Evolutionary conservation across 768 basidiomycete species (phyloP).

Genomic region (Neoboletus brunneissimus): DNA sequence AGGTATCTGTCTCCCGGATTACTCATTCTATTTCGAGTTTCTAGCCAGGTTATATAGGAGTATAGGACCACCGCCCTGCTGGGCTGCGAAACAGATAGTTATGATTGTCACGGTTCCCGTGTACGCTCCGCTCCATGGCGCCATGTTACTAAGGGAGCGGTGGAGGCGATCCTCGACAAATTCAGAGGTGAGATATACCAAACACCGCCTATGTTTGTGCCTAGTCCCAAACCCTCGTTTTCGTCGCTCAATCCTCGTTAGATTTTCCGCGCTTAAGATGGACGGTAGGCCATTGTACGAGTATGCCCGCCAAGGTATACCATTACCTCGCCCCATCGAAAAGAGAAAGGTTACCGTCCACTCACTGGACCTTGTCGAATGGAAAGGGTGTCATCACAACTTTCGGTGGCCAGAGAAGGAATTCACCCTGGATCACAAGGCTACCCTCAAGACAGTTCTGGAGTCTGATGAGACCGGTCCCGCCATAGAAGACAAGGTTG

Average conservation of each 20-base stretch:
- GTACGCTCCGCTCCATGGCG: conserved; percentile 76
- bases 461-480: conserved; percentile 43
- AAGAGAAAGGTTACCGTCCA: conserved; percentile 79
- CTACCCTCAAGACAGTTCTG: conserved; percentile 65
- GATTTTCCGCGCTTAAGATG: conserved; percentile 99
- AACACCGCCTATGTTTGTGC: conserved; percentile 81
- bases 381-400: conserved; percentile 71
- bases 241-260: conserved; percentile 32
- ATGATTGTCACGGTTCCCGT: conserved; percentile 85
- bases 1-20: conserved; percentile 47
- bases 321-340: conserved; percentile 93
- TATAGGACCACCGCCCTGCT: conserved; percentile 88
- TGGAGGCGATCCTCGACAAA: conserved; percentile 63
- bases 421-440: conserved; percentile 65
- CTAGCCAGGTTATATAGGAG: conserved; percentile 52
- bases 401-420: conserved; percentile 75
- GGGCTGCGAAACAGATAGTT: conserved; percentile 92
- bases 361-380: conserved; percentile 73
- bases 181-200: conserved; percentile 91
- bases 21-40: conserved; percentile 10
- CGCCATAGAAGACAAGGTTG: conserved; percentile 35
- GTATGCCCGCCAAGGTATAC: conserved; percentile 88
- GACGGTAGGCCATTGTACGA: conserved; percentile 94
- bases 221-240: background rate
- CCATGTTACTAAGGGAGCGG: conserved; percentile 75